These are phyloP conservation scores for Camellia sinensis DNA, from an alignment of 148 eudicot genomes.

Conservation along the genomic window DNA sequence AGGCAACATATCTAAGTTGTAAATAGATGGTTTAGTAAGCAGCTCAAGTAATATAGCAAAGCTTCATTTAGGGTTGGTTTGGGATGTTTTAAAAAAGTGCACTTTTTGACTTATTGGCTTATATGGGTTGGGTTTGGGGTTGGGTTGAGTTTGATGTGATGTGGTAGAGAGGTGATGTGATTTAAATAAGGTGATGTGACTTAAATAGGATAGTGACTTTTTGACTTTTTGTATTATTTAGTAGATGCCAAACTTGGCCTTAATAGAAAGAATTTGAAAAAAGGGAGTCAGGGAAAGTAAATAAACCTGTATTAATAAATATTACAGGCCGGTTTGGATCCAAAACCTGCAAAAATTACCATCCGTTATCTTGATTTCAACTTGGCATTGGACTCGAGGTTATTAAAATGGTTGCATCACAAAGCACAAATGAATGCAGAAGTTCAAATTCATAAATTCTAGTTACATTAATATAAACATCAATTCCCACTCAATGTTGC, in stretches of 20 bases:
- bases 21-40: slow-evolving; percentile 20
- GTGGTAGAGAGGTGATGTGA: too few species aligned
- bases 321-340: slow-evolving; percentile 66
- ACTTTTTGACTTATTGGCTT: too few species aligned
- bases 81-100: too few species aligned
- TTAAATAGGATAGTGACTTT: too few species aligned
- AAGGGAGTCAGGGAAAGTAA: slow-evolving; percentile 11
- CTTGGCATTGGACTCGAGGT: slow-evolving; percentile 1
- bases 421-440: background rate
- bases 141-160: too few species aligned
- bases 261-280: background rate
- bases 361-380: background rate
- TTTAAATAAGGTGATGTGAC: too few species aligned
- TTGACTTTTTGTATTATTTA: too few species aligned
- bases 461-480: background rate
- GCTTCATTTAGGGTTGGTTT: too few species aligned
- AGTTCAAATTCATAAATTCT: slow-evolving; percentile 2
- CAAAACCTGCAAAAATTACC: slow-evolving; percentile 52
- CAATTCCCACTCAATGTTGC: background rate
- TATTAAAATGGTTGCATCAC: background rate
- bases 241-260: too few species aligned
- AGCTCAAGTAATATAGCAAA: background rate
- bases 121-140: too few species aligned
- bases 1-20: slow-evolving; percentile 62
- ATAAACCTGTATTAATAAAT: slow-evolving; percentile 84